A percentile compares a stretch with the other conserved stretches of the same genome.
These are phyloP conservation scores for Skeletonema tropicum DNA, from an alignment of 108 stramenopile genomes.

Conservation along the genomic window DNA sequence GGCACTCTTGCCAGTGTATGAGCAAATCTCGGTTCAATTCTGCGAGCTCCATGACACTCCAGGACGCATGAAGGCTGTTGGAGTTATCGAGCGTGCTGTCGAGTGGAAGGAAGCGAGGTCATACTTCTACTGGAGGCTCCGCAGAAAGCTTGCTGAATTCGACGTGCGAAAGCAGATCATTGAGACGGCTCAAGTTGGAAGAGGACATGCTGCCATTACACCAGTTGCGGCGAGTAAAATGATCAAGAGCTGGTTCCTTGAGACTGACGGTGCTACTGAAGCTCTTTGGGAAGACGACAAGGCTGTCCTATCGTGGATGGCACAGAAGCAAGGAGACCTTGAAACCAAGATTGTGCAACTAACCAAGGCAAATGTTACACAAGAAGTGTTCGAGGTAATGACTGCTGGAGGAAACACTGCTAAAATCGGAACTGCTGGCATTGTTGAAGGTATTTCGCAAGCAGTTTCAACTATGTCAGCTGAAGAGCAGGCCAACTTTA, in stretches of 20 bases:
- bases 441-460: conserved; percentile 80
- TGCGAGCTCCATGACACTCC: conserved; percentile 99
- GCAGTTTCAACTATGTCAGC: conserved; percentile 65
- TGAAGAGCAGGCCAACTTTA: conserved; percentile 68
- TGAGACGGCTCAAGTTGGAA: conserved; percentile 79
- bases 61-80: conserved; percentile 98
- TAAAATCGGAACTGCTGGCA: conserved; percentile 76
- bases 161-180: conserved; percentile 89
- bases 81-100: conserved; percentile 92
- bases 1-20: conserved; percentile 89
- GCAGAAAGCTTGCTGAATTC: conserved; percentile 97
- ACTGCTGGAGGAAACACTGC: conserved; percentile 87
- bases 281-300: conserved; percentile 84
- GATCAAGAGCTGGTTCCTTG: conserved; percentile 84
- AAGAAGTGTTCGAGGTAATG: conserved; percentile 85
- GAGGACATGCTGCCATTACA: conserved; percentile 66
- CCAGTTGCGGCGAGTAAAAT: conserved; percentile 75
- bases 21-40: conserved; percentile 97
- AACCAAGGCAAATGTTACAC: conserved; percentile 73
- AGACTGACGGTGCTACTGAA: conserved; percentile 61
- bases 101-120: conserved; percentile 90
- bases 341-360: conserved; percentile 76
- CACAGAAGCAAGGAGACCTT: conserved; percentile 63
- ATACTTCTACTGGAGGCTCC: conserved; percentile 97
- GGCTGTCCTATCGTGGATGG: conserved; percentile 84